These are phyloP conservation scores for Venturia pyrina DNA, from an alignment of 2,329 filamentous ascomycete genomes.

Conservation along the genomic window DNA sequence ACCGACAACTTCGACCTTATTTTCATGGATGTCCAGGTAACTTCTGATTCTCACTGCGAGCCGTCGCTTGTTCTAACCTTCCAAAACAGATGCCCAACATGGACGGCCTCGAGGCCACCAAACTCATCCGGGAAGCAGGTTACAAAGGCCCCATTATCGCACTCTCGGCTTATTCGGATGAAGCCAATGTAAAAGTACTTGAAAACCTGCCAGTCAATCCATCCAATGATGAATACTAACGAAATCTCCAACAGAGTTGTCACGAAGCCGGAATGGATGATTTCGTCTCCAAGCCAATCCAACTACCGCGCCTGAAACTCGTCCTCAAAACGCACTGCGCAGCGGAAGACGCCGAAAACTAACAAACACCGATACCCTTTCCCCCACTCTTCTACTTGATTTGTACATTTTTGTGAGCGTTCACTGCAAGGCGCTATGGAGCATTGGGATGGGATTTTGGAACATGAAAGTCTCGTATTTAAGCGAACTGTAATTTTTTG, in stretches of 20 bases:
- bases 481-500: neutral
- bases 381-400: neutral
- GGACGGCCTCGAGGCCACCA: slow-evolving; percentile 78
- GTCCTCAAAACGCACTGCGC: slow-evolving; percentile 73
- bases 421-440: neutral
- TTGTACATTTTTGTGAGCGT: slow-evolving; percentile 1
- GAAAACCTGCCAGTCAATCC: neutral
- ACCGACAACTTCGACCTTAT: slow-evolving; percentile 72
- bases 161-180: slow-evolving; percentile 80
- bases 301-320: slow-evolving; percentile 74
- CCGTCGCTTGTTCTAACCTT: neutral
- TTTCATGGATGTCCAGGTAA: slow-evolving; percentile 77
- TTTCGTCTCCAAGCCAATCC: slow-evolving; percentile 68
- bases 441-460: neutral
- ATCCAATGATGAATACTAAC: neutral
- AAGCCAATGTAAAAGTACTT: slow-evolving; percentile 77
- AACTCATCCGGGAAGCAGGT: slow-evolving; percentile 74
- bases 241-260: slow-evolving; percentile 29
- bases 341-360: slow-evolving; percentile 4
- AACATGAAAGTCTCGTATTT: neutral
- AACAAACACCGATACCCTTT: neutral
- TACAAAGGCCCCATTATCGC: slow-evolving; percentile 85
- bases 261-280: slow-evolving; percentile 89
- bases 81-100: slow-evolving; percentile 70
- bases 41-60: neutral